Evolutionary conservation across 106 monocot genomes (phyloP), one percentile per base, ranked within the genome.

Genomic region (Acorus gramineus): DNA sequence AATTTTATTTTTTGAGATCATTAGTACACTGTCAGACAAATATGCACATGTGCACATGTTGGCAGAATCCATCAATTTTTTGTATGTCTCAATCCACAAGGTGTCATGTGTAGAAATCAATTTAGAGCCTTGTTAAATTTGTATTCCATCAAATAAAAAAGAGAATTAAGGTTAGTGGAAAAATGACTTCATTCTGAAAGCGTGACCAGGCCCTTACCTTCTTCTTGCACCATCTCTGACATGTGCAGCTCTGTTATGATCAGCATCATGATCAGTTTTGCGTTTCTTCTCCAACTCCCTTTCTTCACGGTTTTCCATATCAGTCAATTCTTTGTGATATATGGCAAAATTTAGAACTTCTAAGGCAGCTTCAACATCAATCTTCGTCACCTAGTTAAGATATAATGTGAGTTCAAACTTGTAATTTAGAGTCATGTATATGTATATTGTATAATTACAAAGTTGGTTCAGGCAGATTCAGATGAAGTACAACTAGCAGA

Each of bases 311-410:
- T 90, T 84, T 69, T 98, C 92, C 88, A 92, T 83, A 5, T 98
- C 98, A 63, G 92, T 89, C 56, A 98, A 74, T 65, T 98, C 92
- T 79, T 88, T 88, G 72, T 98, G 98, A 73, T 92, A 98, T 68
- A 98, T 85, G 60, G 98, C 92, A 74, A 92, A 98, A 69, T 98
- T 92, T 53, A 98, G 68, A 63, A 98, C 79, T 64, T 86, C 78
- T 57, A 98, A 62, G 71, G 92, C 98, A 71, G 85, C 83, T 72
- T 92, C 92, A 42, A 87, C 92, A 62, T 92, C 98, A 63, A 3
- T 57, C 56, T 76, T 98, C 57, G 86, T 57, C 53, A 92, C 92
- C 98, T 96, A 52, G 42, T 80, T 46, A 3, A 42, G 52, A 14
- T 49, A 44, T 73, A 8, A 55, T 14, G 46, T 42, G 10, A 55